Base-by-base conservation (phyloP, 371 early-diverging fungal species). In the Scutellospora calospora region DNA sequence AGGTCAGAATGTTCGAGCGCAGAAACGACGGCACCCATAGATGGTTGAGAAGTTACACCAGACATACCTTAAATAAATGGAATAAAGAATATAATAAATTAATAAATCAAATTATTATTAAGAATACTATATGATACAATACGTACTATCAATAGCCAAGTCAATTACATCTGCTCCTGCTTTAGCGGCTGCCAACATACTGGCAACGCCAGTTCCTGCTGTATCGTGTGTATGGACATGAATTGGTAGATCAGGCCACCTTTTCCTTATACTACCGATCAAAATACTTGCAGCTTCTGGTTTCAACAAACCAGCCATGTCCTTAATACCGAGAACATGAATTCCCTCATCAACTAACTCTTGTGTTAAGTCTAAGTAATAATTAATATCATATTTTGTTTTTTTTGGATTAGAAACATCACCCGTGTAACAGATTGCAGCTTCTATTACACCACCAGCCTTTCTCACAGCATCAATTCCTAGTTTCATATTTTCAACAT, bases 141-240 rank as follows among this genome's bases (percentile, higher is more conserved):
- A 59, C 60, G 12, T 79, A 82, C 90, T 89, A 85, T 98, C 98
- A 60, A 97, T 89, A 12, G 98, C 98, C 80, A 92, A 89, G 86
- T 98, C 98, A 54, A 98, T 89, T 55, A 97, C 90, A 86, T 98
- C 98, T 63, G 97, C 98, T 77, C 97, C 97, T n/a, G 97, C 97
- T 63, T 93, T 95, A 3, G 95, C 95, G 22, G 94, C 93, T 33
- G 96, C 97, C 85, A 97, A 86, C 96, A 96, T 96, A 29, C 94
- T 92, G 25, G 98, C 97, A 51, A 98, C 95, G 85, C 98, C 98
- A 0, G 97, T 97, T 81, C 98, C 97, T 12, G 97, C 98, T 11
- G 98, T 98, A 85, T 98, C 97, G 87, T 98, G 97, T 2, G 98
- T 97, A 88, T 97, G 98, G 41, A 98, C 93, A 84, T 97, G 98